A percentile compares a stretch with the other conserved stretches of the same genome.
phyloP scores from a whole-genome alignment of 768 basidiomycete species.

The Lentinula raphanica region DNA sequence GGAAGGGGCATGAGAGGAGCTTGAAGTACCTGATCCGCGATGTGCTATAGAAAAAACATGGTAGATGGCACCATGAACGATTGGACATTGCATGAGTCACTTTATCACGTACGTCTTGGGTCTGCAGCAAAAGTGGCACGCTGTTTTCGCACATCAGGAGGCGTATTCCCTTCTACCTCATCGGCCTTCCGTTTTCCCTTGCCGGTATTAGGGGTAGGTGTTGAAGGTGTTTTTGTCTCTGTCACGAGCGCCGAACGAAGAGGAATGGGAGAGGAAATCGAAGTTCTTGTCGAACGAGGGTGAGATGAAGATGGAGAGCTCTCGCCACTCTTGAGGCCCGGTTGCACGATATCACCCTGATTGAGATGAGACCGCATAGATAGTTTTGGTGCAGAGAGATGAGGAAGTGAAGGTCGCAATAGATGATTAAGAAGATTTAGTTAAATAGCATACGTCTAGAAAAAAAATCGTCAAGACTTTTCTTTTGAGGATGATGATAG shows the following conservation, averaged over 20 bases:
- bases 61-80: neutral
- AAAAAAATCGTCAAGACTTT: neutral
- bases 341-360: neutral
- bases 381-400: neutral
- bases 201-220: slow-evolving; percentile 17
- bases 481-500: neutral
- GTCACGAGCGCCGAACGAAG: neutral
- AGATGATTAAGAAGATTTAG: neutral
- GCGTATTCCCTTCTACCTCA: slow-evolving; percentile 58
- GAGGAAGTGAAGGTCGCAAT: neutral
- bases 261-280: neutral
- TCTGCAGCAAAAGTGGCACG: slow-evolving; percentile 61
- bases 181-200: slow-evolving; percentile 73
- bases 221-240: slow-evolving; percentile 26
- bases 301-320: neutral
- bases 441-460: slow-evolving; percentile 4
- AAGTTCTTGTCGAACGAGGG: neutral
- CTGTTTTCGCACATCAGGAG: slow-evolving; percentile 50
- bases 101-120: slow-evolving; percentile 49
- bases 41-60: slow-evolving; percentile 37
- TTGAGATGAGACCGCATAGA: neutral
- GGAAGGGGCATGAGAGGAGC: slow-evolving; percentile 59
- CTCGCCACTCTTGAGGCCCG: neutral
- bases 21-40: slow-evolving; percentile 43
- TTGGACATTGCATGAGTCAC: slow-evolving; percentile 36